A percentile compares a stretch with the other conserved stretches of the same genome.
Conservation (phyloP, 2,329 filamentous ascomycete species). For the Fonsecaea erecta region DNA sequence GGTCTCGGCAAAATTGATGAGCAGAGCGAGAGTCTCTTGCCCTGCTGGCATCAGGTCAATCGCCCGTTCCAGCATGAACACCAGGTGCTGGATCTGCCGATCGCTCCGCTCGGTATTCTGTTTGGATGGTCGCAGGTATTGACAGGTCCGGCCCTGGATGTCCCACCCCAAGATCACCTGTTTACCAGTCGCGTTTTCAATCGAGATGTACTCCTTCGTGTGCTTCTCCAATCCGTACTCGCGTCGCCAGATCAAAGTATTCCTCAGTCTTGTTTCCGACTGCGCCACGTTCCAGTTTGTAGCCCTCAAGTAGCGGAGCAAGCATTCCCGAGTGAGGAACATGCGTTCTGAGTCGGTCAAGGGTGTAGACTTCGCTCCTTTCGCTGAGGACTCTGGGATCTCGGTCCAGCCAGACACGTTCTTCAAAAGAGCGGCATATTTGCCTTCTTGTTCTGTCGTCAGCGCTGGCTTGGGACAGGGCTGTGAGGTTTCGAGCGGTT, state of each 20-base stretch:
- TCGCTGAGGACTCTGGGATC: constrained; percentile 67
- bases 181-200: constrained; percentile 96
- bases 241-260: constrained; percentile 83
- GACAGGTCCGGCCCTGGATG: constrained; percentile 79
- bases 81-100: constrained; percentile 88
- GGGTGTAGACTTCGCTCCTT: constrained; percentile 62
- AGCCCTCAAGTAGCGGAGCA: constrained; percentile 89
- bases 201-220: constrained; percentile 83
- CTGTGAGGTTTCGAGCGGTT: constrained; percentile 62
- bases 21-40: constrained; percentile 81
- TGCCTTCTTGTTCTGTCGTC: constrained; percentile 75
- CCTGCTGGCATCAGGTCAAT: constrained; percentile 85
- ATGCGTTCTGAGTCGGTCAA: constrained; percentile 80
- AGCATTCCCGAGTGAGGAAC: constrained; percentile 90
- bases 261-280: constrained; percentile 76
- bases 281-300: constrained; percentile 85
- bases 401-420: constrained; percentile 73
- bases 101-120: constrained; percentile 91
- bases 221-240: constrained; percentile 80
- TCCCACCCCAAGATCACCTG: constrained; percentile 89
- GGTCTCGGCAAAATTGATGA: constrained; percentile 89
- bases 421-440: constrained; percentile 78
- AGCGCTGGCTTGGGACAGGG: constrained; percentile 64
- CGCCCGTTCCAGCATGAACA: constrained; percentile 92
- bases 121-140: constrained; percentile 84